These are phyloP conservation scores for Aspergillus pseudoviridinutans DNA, from an alignment of 2,329 filamentous ascomycete genomes.

Conservation along the genomic window DNA sequence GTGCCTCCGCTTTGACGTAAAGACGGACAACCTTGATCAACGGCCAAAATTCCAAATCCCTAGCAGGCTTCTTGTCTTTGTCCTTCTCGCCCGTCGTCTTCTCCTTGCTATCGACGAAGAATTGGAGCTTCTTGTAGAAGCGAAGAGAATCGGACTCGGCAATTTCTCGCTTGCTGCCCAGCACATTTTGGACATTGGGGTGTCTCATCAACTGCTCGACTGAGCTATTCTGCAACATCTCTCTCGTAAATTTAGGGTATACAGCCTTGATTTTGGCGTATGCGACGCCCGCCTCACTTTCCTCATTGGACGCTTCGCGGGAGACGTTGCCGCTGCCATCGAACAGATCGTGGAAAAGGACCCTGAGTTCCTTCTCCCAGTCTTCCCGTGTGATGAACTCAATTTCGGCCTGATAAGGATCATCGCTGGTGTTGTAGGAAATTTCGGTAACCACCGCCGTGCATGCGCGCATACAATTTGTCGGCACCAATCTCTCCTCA, in stretches of 20 bases:
- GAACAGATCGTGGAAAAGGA: background rate
- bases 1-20: slow-evolving; percentile 3
- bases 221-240: background rate
- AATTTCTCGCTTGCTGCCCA: background rate
- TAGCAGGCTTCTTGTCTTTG: slow-evolving; percentile 14
- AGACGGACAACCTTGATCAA: slow-evolving; percentile 26
- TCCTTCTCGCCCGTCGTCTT: slow-evolving; percentile 48
- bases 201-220: background rate
- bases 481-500: background rate
- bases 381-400: background rate
- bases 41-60: slow-evolving; percentile 35
- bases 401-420: background rate
- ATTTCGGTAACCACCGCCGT: background rate
- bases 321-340: background rate
- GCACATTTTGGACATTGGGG: background rate
- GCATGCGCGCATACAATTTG: background rate
- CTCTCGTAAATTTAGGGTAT: background rate
- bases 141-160: background rate
- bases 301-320: background rate
- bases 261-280: background rate
- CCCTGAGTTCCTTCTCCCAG: background rate
- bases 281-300: background rate
- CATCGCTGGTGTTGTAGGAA: background rate
- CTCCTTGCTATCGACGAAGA: slow-evolving; percentile 38
- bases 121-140: background rate